Evolutionary conservation across 139 green algal genomes (phyloP), one percentile per base, ranked within the genome.

Genomic region (Pseudopediastrum boryanum): DNA sequence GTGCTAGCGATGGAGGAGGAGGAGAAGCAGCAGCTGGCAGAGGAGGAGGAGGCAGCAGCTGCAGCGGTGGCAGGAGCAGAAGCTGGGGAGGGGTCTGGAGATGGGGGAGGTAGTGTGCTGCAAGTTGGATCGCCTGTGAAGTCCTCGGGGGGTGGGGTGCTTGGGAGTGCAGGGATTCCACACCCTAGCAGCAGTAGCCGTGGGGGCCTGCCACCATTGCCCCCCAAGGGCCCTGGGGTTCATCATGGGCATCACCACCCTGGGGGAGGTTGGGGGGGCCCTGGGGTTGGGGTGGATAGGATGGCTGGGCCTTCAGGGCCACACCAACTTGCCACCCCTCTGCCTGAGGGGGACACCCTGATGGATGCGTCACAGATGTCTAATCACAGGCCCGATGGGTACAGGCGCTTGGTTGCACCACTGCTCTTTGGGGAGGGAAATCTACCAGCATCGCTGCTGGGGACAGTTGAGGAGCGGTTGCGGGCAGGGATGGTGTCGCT

Each of bases 401-500:
- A 94, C 80, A 74, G 72, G 39, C 46, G 73, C 38, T 54, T 94
- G 39, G 48, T 78, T 0, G 86, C 85, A 16, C 93, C 93, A 2
- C 73, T 91, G 83, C 81, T 96, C 63, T 72, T 85, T 0, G 92
- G 92, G 7, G 90, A 93, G 79, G 68, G 38, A 54, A 43, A 48
- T 5, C 21, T 63, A 35, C 1, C 59, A 70, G 36, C 42, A 1
- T 25, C 4, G 39, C 56, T 63, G 33, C 29, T 64, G 33, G 10
- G 4, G 12, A 69, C 69, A 73, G 29, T 77, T 4, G 85, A 91
- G 72, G 71, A 84, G 36, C 87, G 92, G 54, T 54, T 92, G 2
- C 46, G 50, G 29, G 31, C 44, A 31, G 83, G 75, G n/a, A 66
- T 90, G 27, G 84, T 91, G 51, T 78, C 83, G 0, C 76, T 82